These are phyloP conservation scores for Aureobasidium subglaciale DNA, from an alignment of 2,329 filamentous ascomycete genomes.

Conservation along the genomic window DNA sequence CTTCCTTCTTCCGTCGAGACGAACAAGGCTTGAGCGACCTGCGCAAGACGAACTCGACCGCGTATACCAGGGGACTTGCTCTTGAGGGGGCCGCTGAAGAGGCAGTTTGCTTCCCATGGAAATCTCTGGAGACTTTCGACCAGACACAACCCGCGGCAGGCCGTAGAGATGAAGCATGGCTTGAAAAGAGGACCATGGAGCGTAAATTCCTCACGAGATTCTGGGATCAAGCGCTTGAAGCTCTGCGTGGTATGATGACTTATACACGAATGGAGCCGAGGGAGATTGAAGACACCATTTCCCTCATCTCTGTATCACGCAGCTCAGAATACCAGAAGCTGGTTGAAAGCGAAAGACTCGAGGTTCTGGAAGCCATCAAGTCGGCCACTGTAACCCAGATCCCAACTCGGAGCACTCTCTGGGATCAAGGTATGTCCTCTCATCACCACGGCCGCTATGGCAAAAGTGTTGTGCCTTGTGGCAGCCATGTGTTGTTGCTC, in stretches of 20 bases:
- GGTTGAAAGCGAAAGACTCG: background rate
- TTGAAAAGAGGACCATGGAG: background rate
- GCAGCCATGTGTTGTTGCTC: too few relatives aligned
- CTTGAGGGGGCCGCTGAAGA: background rate
- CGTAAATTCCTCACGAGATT: background rate
- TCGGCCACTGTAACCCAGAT: background rate
- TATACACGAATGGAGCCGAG: background rate
- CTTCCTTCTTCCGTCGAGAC: background rate
- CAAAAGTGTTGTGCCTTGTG: too few relatives aligned
- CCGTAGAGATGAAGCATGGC: background rate
- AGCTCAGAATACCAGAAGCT: background rate
- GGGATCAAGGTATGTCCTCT: too few relatives aligned
- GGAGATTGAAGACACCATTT: background rate
- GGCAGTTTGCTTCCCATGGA: background rate
- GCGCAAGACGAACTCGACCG: background rate
- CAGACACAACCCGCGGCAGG: background rate
- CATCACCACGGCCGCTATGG: too few relatives aligned
- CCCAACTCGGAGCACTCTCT: too few relatives aligned
- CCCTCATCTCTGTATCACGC: background rate
- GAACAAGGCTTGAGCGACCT: background rate
- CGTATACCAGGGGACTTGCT: background rate
- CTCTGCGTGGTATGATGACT: background rate
- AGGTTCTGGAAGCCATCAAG: background rate
- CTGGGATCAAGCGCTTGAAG: background rate
- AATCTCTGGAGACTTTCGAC: background rate